Evolutionary conservation across 768 basidiomycete genomes (phyloP).

Genomic region (Boletus eberwhitei): DNA sequence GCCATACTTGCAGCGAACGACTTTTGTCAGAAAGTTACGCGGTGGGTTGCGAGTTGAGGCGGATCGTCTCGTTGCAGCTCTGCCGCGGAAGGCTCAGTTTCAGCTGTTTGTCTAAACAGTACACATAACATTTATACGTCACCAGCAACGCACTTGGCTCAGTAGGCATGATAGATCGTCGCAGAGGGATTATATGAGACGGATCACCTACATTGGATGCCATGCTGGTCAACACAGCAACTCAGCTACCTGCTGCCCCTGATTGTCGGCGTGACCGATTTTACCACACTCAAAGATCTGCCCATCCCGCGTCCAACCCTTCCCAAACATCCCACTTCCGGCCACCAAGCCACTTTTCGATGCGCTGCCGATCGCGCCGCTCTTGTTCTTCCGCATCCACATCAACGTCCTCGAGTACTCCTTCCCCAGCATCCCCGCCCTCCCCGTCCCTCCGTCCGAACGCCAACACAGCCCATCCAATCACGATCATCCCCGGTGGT

Average conservation of each 20-base stretch:
- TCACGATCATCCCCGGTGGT: constrained; percentile 93
- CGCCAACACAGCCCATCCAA: constrained; percentile 88
- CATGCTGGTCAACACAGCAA: no score
- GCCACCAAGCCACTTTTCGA: constrained; percentile 57
- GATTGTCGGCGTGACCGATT: background rate
- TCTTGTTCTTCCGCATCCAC: constrained; percentile 18
- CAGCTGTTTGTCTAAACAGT: background rate
- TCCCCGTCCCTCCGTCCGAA: constrained; percentile 35
- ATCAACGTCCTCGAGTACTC: constrained; percentile 60
- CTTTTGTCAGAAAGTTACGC: no score
- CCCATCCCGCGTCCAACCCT: constrained; percentile 52
- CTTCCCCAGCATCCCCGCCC: constrained; percentile 59
- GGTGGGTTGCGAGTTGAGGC: no score
- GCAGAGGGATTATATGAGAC: background rate
- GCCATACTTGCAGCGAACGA: no score
- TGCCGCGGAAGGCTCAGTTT: background rate
- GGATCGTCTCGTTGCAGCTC: no score
- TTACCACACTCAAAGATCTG: constrained; percentile 12
- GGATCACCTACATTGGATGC: background rate
- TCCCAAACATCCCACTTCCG: constrained; percentile 62
- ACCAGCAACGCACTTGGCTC: no score
- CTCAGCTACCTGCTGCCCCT: background rate
- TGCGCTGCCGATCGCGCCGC: constrained; percentile 37
- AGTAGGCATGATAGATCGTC: no score
- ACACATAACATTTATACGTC: background rate